Evolutionary conservation across 1,284 basidiomycete species (phyloP).

Genomic region (Porodaedalea pini): DNA sequence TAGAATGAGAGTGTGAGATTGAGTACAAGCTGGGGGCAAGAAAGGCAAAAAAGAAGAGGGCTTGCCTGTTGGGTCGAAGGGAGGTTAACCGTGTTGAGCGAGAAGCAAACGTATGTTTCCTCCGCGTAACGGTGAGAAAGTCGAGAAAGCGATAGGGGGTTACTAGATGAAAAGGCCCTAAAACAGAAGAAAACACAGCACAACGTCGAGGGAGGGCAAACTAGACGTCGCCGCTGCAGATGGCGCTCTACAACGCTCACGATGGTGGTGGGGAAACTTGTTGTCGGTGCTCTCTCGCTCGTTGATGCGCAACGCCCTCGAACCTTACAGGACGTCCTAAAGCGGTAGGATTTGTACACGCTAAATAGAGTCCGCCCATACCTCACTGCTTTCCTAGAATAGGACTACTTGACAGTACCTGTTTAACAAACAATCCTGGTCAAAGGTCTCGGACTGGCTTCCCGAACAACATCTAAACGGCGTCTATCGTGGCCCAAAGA

Average conservation of each 20-base stretch:
- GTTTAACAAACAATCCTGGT: too few species aligned
- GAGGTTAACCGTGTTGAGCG: background rate
- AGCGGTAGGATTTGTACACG: background rate
- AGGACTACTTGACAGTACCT: too few species aligned
- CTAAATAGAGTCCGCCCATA: background rate
- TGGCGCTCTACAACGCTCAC: conserved; percentile 1
- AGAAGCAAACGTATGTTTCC: conserved; percentile 5
- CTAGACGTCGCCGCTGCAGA: background rate
- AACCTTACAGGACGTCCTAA: background rate
- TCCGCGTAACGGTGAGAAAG: conserved; percentile 5
- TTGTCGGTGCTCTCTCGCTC: background rate
- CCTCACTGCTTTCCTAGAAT: background rate
- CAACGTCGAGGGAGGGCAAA: background rate
- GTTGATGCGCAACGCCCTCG: background rate
- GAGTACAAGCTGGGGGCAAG: background rate
- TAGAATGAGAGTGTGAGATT: background rate
- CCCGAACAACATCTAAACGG: too few species aligned
- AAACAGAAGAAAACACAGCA: background rate
- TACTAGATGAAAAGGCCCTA: background rate
- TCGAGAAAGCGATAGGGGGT: conserved; percentile 3
- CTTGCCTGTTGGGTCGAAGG: background rate
- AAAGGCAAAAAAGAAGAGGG: background rate
- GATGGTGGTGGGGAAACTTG: conserved; percentile 9
- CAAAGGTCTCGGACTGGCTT: too few species aligned
- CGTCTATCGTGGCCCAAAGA: too few species aligned